phyloP scores from a whole-genome alignment of 2,329 filamentous ascomycete genomes.

The Plectosphaerella cucumerina region DNA sequence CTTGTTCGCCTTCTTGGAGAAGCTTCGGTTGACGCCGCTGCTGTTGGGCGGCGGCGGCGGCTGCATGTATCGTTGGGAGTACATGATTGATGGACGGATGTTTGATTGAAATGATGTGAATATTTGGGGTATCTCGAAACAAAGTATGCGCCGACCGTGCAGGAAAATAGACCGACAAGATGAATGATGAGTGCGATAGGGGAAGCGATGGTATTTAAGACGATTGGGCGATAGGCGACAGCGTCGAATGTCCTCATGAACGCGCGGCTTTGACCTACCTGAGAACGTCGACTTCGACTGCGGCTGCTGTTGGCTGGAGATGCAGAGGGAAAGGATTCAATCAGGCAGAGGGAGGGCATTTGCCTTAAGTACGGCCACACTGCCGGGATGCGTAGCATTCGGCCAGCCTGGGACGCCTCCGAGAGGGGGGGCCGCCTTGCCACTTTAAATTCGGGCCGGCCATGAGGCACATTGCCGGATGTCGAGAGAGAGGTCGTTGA shows the following conservation, averaged over 20 bases:
- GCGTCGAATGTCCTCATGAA: background rate
- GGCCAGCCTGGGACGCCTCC: too few species aligned
- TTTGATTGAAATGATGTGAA: conserved; percentile 1
- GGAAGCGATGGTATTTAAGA: background rate
- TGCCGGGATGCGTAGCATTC: background rate
- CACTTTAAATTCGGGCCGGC: background rate
- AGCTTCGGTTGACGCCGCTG: conserved; percentile 37
- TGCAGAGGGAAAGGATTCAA: background rate
- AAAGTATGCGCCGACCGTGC: background rate
- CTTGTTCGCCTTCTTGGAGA: conserved; percentile 47
- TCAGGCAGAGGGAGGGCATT: background rate
- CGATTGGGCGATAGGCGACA: background rate
- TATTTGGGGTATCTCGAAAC: background rate
- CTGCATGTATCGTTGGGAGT: conserved; percentile 33
- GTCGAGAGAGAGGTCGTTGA: background rate
- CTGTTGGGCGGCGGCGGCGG: conserved; percentile 31
- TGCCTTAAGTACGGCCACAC: background rate
- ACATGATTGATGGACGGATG: background rate
- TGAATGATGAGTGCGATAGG: background rate
- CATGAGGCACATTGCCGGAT: background rate
- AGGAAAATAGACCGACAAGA: background rate
- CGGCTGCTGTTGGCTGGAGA: background rate
- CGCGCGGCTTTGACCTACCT: conserved; percentile 23
- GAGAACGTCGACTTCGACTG: conserved; percentile 7
- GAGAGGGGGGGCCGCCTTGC: background rate